phyloP scores from a whole-genome alignment of 306 rosid species.

The Quercus mongolica region DNA sequence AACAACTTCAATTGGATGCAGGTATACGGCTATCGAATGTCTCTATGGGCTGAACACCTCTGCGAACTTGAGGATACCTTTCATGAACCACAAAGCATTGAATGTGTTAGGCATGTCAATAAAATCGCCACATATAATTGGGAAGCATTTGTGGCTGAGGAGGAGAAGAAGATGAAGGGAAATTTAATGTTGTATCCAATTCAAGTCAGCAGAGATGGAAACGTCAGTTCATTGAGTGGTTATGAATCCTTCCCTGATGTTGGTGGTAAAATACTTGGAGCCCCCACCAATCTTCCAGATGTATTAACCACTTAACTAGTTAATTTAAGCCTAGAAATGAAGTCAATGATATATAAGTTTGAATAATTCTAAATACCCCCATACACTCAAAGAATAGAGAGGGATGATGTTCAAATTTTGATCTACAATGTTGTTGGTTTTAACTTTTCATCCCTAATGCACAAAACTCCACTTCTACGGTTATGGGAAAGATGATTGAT shows the following conservation, averaged over 20 bases:
- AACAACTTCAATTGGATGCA: conserved; percentile 15
- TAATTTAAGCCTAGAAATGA: not conserved
- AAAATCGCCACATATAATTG: conserved; percentile 45
- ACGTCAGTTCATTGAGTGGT: conserved; percentile 36
- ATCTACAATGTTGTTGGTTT: no score
- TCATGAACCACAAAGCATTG: conserved; percentile 39
- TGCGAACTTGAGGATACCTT: conserved; percentile 34
- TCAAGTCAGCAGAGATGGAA: conserved; percentile 46
- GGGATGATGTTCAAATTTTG: no score
- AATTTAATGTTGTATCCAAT: conserved; percentile 65
- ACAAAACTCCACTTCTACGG: no score
- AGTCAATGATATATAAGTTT: no score
- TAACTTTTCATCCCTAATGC: no score
- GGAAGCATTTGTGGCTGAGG: conserved; percentile 47
- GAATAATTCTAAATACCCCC: no score
- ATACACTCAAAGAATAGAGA: no score
- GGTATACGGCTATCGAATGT: conserved; percentile 76
- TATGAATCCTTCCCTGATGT: conserved; percentile 63
- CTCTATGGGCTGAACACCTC: conserved; percentile 69
- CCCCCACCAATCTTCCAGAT: conserved; percentile 61
- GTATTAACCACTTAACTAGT: conserved; percentile 48
- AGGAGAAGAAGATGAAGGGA: conserved; percentile 38
- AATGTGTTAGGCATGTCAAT: conserved; percentile 41
- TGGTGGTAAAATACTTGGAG: conserved; percentile 71
- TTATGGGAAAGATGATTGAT: no score